These are phyloP conservation scores for Colletotrichum magnum DNA, from an alignment of 2,329 filamentous ascomycete species.

Conservation along the genomic window DNA sequence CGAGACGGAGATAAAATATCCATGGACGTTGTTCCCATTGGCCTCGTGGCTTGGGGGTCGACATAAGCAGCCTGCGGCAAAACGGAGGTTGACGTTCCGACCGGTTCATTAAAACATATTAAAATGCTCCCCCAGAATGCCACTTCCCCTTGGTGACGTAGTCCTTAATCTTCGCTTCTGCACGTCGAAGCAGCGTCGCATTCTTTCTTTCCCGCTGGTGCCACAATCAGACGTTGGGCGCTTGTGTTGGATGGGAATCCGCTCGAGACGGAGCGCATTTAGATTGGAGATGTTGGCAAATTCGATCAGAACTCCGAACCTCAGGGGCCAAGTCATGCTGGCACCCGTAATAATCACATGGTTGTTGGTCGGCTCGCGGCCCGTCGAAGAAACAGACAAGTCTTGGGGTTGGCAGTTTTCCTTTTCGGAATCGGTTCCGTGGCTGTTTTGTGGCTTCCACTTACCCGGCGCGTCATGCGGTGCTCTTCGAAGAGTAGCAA, in stretches of 20 bases:
- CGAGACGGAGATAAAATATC: constrained; percentile 4
- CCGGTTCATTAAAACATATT: neutral
- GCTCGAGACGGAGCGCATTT: neutral
- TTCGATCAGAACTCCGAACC: neutral
- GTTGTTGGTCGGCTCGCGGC: constrained; percentile 4
- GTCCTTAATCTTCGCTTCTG: neutral
- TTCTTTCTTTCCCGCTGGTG: neutral
- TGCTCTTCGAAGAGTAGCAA: too few relatives aligned
- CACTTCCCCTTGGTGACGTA: constrained; percentile 3
- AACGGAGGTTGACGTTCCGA: constrained; percentile 27
- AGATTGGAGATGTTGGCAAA: neutral
- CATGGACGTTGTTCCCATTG: constrained; percentile 1
- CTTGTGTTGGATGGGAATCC: neutral
- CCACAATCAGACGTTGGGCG: neutral
- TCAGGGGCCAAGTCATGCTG: neutral
- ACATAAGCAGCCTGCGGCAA: neutral
- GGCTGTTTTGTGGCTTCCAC: too few relatives aligned
- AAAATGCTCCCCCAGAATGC: neutral
- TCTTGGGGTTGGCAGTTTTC: neutral
- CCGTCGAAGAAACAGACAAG: neutral
- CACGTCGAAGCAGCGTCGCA: neutral
- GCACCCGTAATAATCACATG: neutral
- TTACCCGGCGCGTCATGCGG: too few relatives aligned
- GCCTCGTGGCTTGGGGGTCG: neutral
- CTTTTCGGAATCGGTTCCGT: neutral